Evolutionary conservation across 129 eudicot species (phyloP).

Genomic region (Chrysanthemum seticuspe): DNA sequence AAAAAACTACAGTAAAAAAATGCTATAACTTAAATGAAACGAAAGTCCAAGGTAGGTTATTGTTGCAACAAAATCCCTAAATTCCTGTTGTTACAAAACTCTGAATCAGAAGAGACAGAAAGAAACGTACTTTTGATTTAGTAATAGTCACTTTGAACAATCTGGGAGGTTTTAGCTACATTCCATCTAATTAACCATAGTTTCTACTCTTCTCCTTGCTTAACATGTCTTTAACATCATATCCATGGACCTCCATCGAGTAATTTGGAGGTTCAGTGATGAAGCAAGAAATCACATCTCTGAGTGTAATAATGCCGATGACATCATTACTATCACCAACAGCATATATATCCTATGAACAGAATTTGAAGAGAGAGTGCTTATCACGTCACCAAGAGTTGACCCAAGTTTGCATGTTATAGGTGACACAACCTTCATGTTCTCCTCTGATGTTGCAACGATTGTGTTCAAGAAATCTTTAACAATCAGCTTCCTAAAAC

Average conservation of each 20-base stretch:
- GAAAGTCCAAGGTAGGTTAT: too few relatives aligned
- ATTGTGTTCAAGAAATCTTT: constrained; percentile 64
- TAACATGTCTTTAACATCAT: constrained; percentile 39
- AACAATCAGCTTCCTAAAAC: constrained; percentile 64
- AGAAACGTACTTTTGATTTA: not conserved
- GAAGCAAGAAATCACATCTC: constrained; percentile 94
- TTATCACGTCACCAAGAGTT: constrained; percentile 69
- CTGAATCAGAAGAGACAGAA: not conserved
- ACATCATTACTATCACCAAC: constrained; percentile 40
- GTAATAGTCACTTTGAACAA: constrained; percentile 13
- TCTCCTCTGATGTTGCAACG: constrained; percentile 46
- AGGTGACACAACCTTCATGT: constrained; percentile 47
- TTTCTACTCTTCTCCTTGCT: constrained; percentile 33
- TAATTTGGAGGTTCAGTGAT: constrained; percentile 58
- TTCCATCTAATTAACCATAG: constrained; percentile 26
- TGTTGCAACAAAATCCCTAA: too few relatives aligned
- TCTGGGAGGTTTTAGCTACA: constrained; percentile 13
- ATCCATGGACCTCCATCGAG: too few relatives aligned
- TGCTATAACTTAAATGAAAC: too few relatives aligned
- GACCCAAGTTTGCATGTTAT: constrained; percentile 69
- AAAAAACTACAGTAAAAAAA: too few relatives aligned
- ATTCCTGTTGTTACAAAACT: too few relatives aligned
- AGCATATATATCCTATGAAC: constrained; percentile 73
- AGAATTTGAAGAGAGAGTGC: constrained; percentile 60
- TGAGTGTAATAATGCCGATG: constrained; percentile 71